A percentile compares a stretch with the other conserved stretches of the same genome.
These are phyloP conservation scores for Arabis hirsuta DNA, from an alignment of 345 rosid genomes.

Conservation along the genomic window DNA sequence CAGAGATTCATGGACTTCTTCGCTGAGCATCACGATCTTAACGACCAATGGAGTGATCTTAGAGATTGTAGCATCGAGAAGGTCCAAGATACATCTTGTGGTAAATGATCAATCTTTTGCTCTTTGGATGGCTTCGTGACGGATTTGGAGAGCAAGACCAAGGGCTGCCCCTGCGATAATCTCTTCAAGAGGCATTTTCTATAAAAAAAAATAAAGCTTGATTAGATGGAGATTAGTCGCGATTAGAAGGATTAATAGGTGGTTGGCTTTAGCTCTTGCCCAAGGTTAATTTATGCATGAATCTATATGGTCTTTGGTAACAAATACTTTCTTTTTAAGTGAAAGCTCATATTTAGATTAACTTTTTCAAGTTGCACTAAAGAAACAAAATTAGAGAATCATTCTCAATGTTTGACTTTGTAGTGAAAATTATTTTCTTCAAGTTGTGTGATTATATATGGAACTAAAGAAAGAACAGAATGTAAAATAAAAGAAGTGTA, in stretches of 20 bases:
- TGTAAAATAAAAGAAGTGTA: too few species aligned
- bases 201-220: too few species aligned
- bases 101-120: slow-evolving; percentile 20
- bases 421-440: too few species aligned
- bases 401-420: too few species aligned
- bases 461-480: too few species aligned
- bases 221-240: too few species aligned
- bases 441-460: too few species aligned
- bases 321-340: too few species aligned
- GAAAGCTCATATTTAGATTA: too few species aligned
- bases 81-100: slow-evolving; percentile 24
- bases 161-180: slow-evolving; percentile 19
- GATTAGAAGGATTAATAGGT: too few species aligned
- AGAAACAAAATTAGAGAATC: too few species aligned
- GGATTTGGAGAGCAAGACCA: slow-evolving; percentile 20
- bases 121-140: slow-evolving; percentile 10
- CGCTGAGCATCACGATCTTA: background rate
- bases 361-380: too few species aligned
- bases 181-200: background rate
- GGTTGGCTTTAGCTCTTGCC: background rate
- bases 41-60: slow-evolving; percentile 13
- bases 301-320: background rate
- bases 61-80: slow-evolving; percentile 17
- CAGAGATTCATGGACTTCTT: background rate
- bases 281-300: slow-evolving; percentile 1